These are phyloP conservation scores for Rutstroemia sp. DNA, from an alignment of 2,329 filamentous ascomycete species.

Conservation along the genomic window DNA sequence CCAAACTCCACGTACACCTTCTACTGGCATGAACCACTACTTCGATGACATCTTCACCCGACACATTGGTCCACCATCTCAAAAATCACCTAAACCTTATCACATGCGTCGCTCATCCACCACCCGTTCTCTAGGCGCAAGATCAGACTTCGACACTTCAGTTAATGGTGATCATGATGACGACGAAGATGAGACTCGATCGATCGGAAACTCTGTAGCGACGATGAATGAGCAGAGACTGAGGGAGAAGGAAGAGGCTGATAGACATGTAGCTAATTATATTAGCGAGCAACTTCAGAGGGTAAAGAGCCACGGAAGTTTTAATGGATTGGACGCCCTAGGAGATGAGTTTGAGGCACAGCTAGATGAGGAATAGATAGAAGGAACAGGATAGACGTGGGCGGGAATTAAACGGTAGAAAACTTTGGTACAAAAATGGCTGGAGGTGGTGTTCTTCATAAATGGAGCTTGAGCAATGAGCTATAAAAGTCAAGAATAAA, in stretches of 20 bases:
- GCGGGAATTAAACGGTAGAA: neutral
- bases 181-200: conserved; percentile 23
- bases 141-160: conserved; percentile 65
- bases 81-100: conserved; percentile 35
- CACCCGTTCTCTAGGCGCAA: conserved; percentile 71
- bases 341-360: conserved; percentile 57
- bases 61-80: conserved; percentile 31
- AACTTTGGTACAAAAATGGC: neutral
- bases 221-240: conserved; percentile 45
- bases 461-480: neutral
- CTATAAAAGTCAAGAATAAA: too few relatives aligned
- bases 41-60: conserved; percentile 84
- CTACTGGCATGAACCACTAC: conserved; percentile 79
- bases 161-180: conserved; percentile 34
- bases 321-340: conserved; percentile 30
- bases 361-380: conserved; percentile 33
- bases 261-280: conserved; percentile 71
- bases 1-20: conserved; percentile 84
- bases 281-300: conserved; percentile 73
- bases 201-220: conserved; percentile 36
- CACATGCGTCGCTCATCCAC: conserved; percentile 72
- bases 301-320: conserved; percentile 47
- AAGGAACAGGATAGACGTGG: neutral
- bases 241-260: conserved; percentile 45
- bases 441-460: neutral